A percentile compares a stretch with the other conserved stretches of the same genome.
Evolutionary conservation across 495 filamentous ascomycete genomes (phyloP).

Genomic region (Penicillium desertorum): DNA sequence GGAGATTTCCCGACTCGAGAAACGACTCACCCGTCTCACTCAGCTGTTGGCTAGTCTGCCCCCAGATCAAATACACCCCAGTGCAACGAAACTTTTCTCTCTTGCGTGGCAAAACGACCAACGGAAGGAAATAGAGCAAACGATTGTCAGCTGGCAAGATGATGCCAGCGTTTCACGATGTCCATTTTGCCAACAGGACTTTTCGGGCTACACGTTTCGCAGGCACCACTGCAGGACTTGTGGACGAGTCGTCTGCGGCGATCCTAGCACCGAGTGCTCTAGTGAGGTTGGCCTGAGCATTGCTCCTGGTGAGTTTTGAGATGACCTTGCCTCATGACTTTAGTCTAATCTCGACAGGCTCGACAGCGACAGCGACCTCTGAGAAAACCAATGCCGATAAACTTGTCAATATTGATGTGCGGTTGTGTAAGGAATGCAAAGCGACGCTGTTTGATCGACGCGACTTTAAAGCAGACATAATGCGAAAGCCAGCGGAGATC

Average conservation of each 20-base stretch:
- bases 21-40: constrained; percentile 85
- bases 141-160: constrained; percentile 92
- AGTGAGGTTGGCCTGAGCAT: constrained; percentile 79
- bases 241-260: constrained; percentile 87
- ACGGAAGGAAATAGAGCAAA: constrained; percentile 81
- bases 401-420: constrained; percentile 71
- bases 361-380: constrained; percentile 47
- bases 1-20: constrained; percentile 86
- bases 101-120: constrained; percentile 61
- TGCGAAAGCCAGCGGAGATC: constrained; percentile 69
- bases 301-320: constrained; percentile 58
- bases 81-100: constrained; percentile 55
- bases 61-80: constrained; percentile 52
- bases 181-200: constrained; percentile 93
- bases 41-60: constrained; percentile 74
- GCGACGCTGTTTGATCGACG: constrained; percentile 77
- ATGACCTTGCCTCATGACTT: not conserved
- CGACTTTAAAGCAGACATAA: constrained; percentile 73
- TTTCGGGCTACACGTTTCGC: constrained; percentile 82
- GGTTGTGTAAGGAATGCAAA: constrained; percentile 91
- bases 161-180: constrained; percentile 77
- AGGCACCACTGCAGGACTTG: constrained; percentile 94
- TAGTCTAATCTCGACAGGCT: constrained; percentile 29
- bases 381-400: constrained; percentile 57
- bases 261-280: constrained; percentile 80